Evolutionary conservation across 495 filamentous ascomycete genomes (phyloP), one percentile per base, ranked within the genome.

Genomic region (Penicillium pulvis): DNA sequence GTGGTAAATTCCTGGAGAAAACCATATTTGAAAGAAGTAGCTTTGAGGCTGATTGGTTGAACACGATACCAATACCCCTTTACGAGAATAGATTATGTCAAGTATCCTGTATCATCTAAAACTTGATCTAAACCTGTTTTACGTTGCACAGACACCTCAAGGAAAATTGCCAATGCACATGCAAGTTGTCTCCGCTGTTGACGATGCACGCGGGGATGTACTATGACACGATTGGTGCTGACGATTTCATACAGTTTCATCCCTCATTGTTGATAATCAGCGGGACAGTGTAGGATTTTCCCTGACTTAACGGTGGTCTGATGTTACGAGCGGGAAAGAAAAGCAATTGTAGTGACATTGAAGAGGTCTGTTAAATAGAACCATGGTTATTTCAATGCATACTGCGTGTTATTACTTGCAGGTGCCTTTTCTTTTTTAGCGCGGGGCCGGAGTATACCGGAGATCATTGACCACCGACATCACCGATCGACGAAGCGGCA

Each of bases 401-500:
- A 6, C 9, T 26, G 14, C 6, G 16, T 16, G 26, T 49, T 31
- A 49, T 30, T 49, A 49, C 26, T 31, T 3, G 46, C 26, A 49
- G 26, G 9, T 19, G 46, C 16, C 46, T 49, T 49, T 49, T 49
- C 19, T 30, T 49, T 19, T 26, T 14, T 57, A 20, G 6, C 12
- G 23, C 36, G 17, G 47, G 36, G 39, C 46, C 53, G 58, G 53
- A 35, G 47, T 36, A 26, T 33, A 16, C 47, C 48, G 28, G 42
- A 51, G 44, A 55, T 46, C 30, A 44, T 60, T 42, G 51, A 23
- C 62, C 65, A 68, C 65, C 65, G 65, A 68, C 65, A 68, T 68
- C 65, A 68, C 63, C 43, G 63, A 66, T 68, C 62, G 45, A 17
- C 60, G 12, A 56, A 46, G 43, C 51, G 17, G 56, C 42, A 53